A percentile compares a stretch with the other conserved stretches of the same genome.
These are phyloP conservation scores for Bertia moriformis DNA, from an alignment of 2,329 filamentous ascomycete species.

Conservation along the genomic window DNA sequence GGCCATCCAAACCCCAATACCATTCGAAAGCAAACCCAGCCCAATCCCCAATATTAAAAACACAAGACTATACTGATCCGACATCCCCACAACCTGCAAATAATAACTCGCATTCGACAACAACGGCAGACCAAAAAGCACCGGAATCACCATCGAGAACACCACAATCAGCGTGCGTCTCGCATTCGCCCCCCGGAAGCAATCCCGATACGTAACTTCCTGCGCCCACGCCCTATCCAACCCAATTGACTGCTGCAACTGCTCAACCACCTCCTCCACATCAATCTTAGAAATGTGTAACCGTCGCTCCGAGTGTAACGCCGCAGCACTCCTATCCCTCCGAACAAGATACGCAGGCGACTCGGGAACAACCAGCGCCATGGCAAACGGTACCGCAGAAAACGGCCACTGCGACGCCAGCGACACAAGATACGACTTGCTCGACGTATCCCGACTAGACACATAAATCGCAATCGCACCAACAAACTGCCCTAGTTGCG, in stretches of 20 bases:
- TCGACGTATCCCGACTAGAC: slow-evolving; percentile 9
- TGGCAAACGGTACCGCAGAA: slow-evolving; percentile 22
- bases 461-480: slow-evolving; percentile 25
- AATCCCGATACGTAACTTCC: slow-evolving; percentile 12
- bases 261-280: slow-evolving; percentile 14
- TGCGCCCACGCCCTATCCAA: slow-evolving; percentile 2
- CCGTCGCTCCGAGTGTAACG: slow-evolving; percentile 28
- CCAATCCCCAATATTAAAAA: slow-evolving; percentile 29
- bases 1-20: slow-evolving; percentile 25
- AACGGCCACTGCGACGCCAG: slow-evolving; percentile 29
- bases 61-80: slow-evolving; percentile 16
- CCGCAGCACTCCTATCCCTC: slow-evolving; percentile 19
- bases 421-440: slow-evolving; percentile 19
- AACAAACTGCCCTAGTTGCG: slow-evolving; percentile 29
- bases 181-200: slow-evolving; percentile 16
- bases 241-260: slow-evolving; percentile 7
- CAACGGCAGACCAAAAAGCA: slow-evolving; percentile 16
- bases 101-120: slow-evolving; percentile 18
- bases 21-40: slow-evolving; percentile 27
- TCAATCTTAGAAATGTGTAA: slow-evolving; percentile 25
- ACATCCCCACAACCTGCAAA: slow-evolving; percentile 12
- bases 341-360: slow-evolving; percentile 32
- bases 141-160: slow-evolving; percentile 14
- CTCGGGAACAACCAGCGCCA: slow-evolving; percentile 30
- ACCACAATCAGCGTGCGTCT: slow-evolving; percentile 19